Conservation (phyloP, 192 early-diverging fungal genomes). For the Coemansia sp. region DNA sequence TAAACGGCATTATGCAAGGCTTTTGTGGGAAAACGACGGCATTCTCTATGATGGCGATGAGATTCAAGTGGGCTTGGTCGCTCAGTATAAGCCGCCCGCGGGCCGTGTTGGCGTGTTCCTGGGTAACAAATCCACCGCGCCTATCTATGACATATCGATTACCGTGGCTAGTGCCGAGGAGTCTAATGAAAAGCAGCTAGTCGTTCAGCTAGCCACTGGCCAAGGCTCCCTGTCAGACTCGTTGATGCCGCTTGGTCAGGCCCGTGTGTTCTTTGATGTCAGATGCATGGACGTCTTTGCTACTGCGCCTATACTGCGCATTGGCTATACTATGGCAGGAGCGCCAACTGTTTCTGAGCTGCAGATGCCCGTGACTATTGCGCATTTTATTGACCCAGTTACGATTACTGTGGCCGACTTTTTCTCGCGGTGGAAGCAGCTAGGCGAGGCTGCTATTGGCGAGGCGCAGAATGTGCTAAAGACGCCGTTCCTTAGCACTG, state of each 20-base stretch:
- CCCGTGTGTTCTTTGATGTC: slow-evolving; percentile 68
- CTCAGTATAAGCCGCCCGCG: slow-evolving; percentile 86
- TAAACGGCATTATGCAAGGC: slow-evolving; percentile 55
- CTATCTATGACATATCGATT: slow-evolving; percentile 65
- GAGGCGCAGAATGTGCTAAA: slow-evolving; percentile 65
- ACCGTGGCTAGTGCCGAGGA: slow-evolving; percentile 56
- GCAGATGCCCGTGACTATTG: slow-evolving; percentile 73
- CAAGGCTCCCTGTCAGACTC: slow-evolving; percentile 68
- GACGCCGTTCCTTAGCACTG: slow-evolving; percentile 30
- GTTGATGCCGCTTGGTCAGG: slow-evolving; percentile 64
- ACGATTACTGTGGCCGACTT: slow-evolving; percentile 73
- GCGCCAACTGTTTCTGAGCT: slow-evolving; percentile 59
- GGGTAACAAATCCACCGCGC: slow-evolving; percentile 78
- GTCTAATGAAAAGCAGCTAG: slow-evolving; percentile 34
- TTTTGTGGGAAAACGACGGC: slow-evolving; percentile 76
- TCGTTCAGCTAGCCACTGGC: slow-evolving; percentile 58
- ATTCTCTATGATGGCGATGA: slow-evolving; percentile 88
- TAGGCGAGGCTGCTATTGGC: slow-evolving; percentile 76
- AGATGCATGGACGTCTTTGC: slow-evolving; percentile 65
- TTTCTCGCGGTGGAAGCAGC: slow-evolving; percentile 92
- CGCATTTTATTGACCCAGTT: slow-evolving; percentile 88
- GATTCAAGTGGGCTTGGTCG: slow-evolving; percentile 88
- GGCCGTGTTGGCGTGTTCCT: slow-evolving; percentile 90
- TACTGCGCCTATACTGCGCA: slow-evolving; percentile 62
- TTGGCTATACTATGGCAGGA: slow-evolving; percentile 64